Conservation (phyloP, 2,329 filamentous ascomycete genomes). For the Arthrobotrys iridis region DNA sequence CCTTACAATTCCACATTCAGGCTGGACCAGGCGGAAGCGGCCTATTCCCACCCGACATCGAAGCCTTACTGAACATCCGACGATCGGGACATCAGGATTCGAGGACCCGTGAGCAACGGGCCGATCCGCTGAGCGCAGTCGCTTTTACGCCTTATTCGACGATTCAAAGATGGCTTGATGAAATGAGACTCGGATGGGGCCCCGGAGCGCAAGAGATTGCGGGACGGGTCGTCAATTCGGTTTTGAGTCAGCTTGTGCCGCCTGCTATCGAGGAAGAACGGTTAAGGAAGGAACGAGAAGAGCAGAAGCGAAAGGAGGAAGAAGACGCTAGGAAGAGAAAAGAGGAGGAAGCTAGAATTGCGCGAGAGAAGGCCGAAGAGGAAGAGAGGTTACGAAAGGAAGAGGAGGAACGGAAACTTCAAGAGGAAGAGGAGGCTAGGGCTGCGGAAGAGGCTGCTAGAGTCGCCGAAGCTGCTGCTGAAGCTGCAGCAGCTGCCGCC, state of each 20-base stretch:
- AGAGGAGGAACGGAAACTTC: slow-evolving; percentile 76
- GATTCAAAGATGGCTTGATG: slow-evolving; percentile 83
- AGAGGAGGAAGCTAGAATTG: slow-evolving; percentile 73
- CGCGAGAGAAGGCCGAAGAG: slow-evolving; percentile 76
- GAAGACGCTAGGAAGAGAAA: slow-evolving; percentile 72
- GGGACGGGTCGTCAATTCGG: slow-evolving; percentile 72
- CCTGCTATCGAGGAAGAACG: slow-evolving; percentile 84
- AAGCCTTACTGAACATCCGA: slow-evolving; percentile 62
- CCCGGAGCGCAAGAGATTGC: slow-evolving; percentile 74
- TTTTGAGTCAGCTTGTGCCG: slow-evolving; percentile 80
- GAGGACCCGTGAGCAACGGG: slow-evolving; percentile 60
- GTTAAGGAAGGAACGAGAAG: slow-evolving; percentile 71
- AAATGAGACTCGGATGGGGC: slow-evolving; percentile 86
- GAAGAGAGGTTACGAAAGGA: slow-evolving; percentile 74
- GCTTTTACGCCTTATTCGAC: slow-evolving; percentile 79
- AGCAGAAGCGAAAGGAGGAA: slow-evolving; percentile 67
- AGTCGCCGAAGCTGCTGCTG: slow-evolving; percentile 65
- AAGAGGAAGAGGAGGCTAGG: slow-evolving; percentile 70
- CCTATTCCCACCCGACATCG: slow-evolving; percentile 67
- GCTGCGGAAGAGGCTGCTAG: slow-evolving; percentile 70
- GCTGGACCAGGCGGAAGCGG: slow-evolving; percentile 51
- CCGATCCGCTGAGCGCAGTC: slow-evolving; percentile 66
- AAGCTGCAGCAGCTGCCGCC: slow-evolving; percentile 64
- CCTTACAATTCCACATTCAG: slow-evolving; percentile 68
- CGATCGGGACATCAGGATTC: slow-evolving; percentile 57